Evolutionary conservation across 75 land plant species (phyloP).

Genomic region (Cryptomeria japonica): DNA sequence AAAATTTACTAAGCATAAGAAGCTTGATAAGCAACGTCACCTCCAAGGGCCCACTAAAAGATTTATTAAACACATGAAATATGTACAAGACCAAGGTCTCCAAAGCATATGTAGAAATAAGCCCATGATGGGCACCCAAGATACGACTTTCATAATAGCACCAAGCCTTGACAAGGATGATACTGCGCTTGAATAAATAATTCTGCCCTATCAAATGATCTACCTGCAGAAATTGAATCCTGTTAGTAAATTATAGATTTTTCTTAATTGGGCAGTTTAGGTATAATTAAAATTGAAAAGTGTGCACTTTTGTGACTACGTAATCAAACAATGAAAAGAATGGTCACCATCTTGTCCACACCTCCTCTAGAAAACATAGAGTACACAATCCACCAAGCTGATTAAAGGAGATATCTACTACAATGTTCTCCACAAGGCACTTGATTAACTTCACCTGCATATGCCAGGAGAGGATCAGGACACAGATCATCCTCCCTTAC

Average conservation of each 20-base stretch:
- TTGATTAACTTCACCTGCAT: slow-evolving; percentile 93
- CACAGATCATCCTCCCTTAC: background rate
- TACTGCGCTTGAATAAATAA: slow-evolving; percentile 97
- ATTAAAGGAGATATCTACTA: slow-evolving; percentile 97
- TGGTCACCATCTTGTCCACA: slow-evolving; percentile 12
- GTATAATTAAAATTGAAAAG: background rate
- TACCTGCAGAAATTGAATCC: slow-evolving; percentile 52
- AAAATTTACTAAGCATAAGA: background rate
- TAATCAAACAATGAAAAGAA: background rate
- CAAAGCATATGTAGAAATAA: slow-evolving; percentile 97
- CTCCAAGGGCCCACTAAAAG: slow-evolving; percentile 96
- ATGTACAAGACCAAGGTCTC: slow-evolving; percentile 98
- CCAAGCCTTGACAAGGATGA: slow-evolving; percentile 99
- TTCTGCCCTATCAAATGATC: slow-evolving; percentile 78
- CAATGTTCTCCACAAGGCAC: slow-evolving; percentile 95
- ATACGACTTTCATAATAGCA: slow-evolving; percentile 99
- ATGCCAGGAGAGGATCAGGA: background rate
- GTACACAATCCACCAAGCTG: slow-evolving; percentile 98
- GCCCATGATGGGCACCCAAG: slow-evolving; percentile 95
- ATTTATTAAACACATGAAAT: slow-evolving; percentile 91
- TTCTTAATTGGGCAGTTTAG: background rate
- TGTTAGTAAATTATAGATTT: background rate
- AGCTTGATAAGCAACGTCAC: slow-evolving; percentile 23
- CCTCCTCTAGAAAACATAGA: slow-evolving; percentile 98
- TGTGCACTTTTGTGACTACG: background rate